Evolutionary conservation across 2,329 filamentous ascomycete genomes (phyloP), one percentile per base, ranked within the genome.

Genomic region (Clonostachys byssicola): DNA sequence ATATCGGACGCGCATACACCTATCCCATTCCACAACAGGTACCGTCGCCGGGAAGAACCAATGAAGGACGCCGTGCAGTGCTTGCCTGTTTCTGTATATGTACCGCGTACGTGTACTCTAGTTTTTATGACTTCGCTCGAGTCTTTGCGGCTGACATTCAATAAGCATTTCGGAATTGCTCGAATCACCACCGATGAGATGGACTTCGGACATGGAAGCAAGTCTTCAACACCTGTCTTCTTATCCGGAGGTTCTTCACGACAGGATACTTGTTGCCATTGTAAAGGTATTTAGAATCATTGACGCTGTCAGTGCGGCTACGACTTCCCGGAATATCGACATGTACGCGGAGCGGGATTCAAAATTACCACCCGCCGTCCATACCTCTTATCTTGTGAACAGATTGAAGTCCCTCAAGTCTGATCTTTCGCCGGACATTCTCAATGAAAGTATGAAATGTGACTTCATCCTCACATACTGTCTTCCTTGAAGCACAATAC

Each of bases 121-220:
- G 23, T 12, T 39, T 39, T 39, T 3, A n/a, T 39, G 14, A 18
- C 3, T 10, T 39, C 7, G 14, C 36, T 18, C 36, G 17, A 8
- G 23, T 13, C 13, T 12, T 39, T 3, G 12, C 9, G 35, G 30
- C 42, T 16, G 34, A 38, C 34, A 23, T 17, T 6, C 10, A 9
- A n/a, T 12, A 41, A 59, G 55, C 5, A 48, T 55, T 7, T 47
- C 54, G 2, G 50, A 48, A 30, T 55, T 55, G 34, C 46, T 56
- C 20, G 71, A 71, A 40, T 66, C 71, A 44, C 77, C 82, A 46
- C 55, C 70, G 3, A 63, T 85, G 44, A 67, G 65, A 3, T 86
- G 81, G 81, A 82, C 74, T 1, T 54, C 73, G 2, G 72, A 81
- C 45, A 73, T 85, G 67, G 80, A 83, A 33, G 78, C 83, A 33